These are phyloP conservation scores for Aspergillus caelatus DNA, from an alignment of 2,329 filamentous ascomycete genomes.

Conservation along the genomic window DNA sequence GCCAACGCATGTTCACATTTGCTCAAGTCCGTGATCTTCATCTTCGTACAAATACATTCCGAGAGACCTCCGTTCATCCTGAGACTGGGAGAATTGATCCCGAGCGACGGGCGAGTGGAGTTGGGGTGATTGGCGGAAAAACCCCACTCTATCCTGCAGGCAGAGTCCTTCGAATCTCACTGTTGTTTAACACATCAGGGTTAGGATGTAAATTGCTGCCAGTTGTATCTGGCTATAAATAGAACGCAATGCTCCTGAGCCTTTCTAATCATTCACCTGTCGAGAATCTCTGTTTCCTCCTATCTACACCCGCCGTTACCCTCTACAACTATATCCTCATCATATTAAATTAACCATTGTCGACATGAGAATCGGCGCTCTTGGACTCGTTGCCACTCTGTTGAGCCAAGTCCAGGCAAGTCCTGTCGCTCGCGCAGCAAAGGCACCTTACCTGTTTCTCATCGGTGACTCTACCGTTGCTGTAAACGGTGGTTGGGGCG, in stretches of 20 bases:
- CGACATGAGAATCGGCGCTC: neutral
- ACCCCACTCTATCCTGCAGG: neutral
- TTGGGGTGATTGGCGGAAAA: neutral
- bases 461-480: slow-evolving; percentile 19
- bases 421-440: neutral
- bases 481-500: slow-evolving; percentile 15
- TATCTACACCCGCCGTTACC: neutral
- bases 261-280: neutral
- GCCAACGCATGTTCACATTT: neutral
- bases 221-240: neutral
- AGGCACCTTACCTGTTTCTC: slow-evolving; percentile 13
- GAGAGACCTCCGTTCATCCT: neutral
- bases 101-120: neutral
- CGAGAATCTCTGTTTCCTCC: neutral
- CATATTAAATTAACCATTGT: no score
- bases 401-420: neutral
- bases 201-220: neutral
- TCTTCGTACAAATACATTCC: neutral
- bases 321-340: neutral
- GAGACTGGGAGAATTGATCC: neutral
- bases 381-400: neutral
- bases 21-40: neutral
- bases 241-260: no score
- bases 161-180: neutral
- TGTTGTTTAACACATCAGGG: no score